phyloP scores from a whole-genome alignment of 768 basidiomycete species.

The Psilocybe tampanensis region DNA sequence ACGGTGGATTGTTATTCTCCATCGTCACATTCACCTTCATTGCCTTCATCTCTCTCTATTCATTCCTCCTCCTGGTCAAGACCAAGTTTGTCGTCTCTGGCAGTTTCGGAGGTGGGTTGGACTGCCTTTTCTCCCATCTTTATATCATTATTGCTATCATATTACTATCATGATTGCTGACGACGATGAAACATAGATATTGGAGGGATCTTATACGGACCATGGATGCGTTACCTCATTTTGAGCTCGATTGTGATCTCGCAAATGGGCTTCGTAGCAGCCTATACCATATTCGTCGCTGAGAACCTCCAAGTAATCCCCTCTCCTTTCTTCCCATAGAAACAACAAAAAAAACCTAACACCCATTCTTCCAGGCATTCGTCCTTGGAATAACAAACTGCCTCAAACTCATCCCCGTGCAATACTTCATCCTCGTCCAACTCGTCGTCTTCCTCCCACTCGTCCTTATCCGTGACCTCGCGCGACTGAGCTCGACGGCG shows the following conservation, averaged over 20 bases:
- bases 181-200: conserved; percentile 60
- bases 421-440: conserved; percentile 84
- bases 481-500: conserved; percentile 90
- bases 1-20: conserved; percentile 94
- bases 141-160: conserved; percentile 1
- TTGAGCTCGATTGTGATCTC: conserved; percentile 86
- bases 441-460: conserved; percentile 87
- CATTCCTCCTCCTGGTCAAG: conserved; percentile 88
- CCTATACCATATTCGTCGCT: conserved; percentile 96
- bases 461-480: conserved; percentile 89
- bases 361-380: conserved; percentile 65
- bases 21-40: conserved; percentile 74
- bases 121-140: background rate
- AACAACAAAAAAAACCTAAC: background rate
- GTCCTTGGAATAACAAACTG: conserved; percentile 82
- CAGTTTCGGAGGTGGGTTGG: conserved; percentile 86
- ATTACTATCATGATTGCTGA: background rate
- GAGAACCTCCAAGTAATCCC: conserved; percentile 70
- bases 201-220: conserved; percentile 89
- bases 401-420: conserved; percentile 61
- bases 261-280: conserved; percentile 85
- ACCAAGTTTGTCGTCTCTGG: conserved; percentile 89
- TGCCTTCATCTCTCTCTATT: conserved; percentile 86
- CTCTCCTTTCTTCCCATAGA: background rate
- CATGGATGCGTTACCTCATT: conserved; percentile 91